Evolutionary conservation across 306 rosid species (phyloP).

Genomic region (Citrullus mucosospermus): DNA sequence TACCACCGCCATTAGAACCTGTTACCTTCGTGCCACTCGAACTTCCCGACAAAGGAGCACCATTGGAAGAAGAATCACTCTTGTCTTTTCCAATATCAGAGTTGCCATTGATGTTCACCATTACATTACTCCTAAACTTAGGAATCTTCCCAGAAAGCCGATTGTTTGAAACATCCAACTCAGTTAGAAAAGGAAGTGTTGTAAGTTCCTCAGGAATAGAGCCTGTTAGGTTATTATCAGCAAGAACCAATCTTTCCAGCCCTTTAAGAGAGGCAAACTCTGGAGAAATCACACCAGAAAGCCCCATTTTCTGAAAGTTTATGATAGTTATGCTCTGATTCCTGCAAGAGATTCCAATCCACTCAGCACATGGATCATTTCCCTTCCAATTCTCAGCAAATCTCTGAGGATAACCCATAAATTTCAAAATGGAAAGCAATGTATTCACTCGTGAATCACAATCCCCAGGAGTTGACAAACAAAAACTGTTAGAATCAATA

Average conservation of each 20-base stretch:
- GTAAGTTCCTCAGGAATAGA: constrained; percentile 45
- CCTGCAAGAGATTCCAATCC: constrained; percentile 65
- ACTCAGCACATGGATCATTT: constrained; percentile 59
- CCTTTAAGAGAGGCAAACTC: constrained; percentile 41
- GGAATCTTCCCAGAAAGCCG: constrained; percentile 52
- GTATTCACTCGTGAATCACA: constrained; percentile 48
- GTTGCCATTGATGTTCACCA: constrained; percentile 37
- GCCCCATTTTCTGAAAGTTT: constrained; percentile 72
- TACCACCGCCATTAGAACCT: constrained; percentile 16
- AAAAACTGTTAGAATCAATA: constrained; percentile 51
- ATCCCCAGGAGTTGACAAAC: constrained; percentile 38
- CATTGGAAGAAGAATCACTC: constrained; percentile 10
- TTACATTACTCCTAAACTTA: constrained; percentile 38
- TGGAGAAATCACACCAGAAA: constrained; percentile 50
- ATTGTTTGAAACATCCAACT: constrained; percentile 55
- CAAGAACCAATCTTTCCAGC: constrained; percentile 45
- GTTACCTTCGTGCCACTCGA: constrained; percentile 2
- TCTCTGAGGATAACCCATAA: constrained; percentile 52
- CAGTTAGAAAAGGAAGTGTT: constrained; percentile 40
- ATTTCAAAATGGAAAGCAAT: constrained; percentile 38
- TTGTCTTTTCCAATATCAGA: constrained; percentile 49
- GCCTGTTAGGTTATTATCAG: constrained; percentile 64
- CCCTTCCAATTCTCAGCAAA: constrained; percentile 70
- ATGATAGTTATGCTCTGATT: constrained; percentile 41
- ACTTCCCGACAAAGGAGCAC: constrained; percentile 14